Evolutionary conservation across 345 rosid genomes (phyloP).

Genomic region (Gossypium turneri): DNA sequence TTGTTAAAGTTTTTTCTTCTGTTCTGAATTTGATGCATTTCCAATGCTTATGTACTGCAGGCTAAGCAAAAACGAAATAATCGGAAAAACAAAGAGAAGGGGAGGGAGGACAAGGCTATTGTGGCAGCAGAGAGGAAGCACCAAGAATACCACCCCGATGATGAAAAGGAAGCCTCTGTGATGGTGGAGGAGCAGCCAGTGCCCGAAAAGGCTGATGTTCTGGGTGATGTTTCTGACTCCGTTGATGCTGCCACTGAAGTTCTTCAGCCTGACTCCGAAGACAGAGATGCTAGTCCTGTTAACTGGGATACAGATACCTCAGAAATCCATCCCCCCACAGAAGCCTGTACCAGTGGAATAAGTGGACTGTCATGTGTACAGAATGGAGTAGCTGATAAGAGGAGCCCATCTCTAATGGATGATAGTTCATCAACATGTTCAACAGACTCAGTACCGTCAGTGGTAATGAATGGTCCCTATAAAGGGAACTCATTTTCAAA

Average conservation of each 20-base stretch:
- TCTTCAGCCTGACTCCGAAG: conserved; percentile 75
- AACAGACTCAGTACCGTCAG: conserved; percentile 67
- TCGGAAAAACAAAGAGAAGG: conserved; percentile 78
- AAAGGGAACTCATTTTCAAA: conserved; percentile 44
- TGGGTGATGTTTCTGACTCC: conserved; percentile 75
- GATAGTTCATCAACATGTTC: conserved; percentile 96
- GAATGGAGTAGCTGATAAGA: conserved; percentile 48
- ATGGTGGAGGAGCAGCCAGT: conserved; percentile 40
- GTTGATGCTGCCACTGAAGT: conserved; percentile 61
- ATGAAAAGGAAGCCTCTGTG: conserved; percentile 42
- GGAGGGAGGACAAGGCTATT: conserved; percentile 56
- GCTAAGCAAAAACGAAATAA: conserved; percentile 86
- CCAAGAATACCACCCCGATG: conserved; percentile 34
- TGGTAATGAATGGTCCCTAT: conserved; percentile 52
- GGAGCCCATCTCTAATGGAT: conserved; percentile 54
- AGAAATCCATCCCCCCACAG: conserved; percentile 58
- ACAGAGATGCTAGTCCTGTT: conserved; percentile 67
- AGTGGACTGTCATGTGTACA: conserved; percentile 51
- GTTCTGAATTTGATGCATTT: background rate
- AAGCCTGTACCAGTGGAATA: conserved; percentile 53
- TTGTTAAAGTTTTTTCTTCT: background rate
- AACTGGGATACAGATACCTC: conserved; percentile 85
- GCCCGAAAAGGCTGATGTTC: conserved; percentile 58
- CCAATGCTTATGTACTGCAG: conserved; percentile 29
- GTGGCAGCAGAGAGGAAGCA: conserved; percentile 35